Evolutionary conservation across 441 rosid species (phyloP).

Genomic region (Croton laevigatus): DNA sequence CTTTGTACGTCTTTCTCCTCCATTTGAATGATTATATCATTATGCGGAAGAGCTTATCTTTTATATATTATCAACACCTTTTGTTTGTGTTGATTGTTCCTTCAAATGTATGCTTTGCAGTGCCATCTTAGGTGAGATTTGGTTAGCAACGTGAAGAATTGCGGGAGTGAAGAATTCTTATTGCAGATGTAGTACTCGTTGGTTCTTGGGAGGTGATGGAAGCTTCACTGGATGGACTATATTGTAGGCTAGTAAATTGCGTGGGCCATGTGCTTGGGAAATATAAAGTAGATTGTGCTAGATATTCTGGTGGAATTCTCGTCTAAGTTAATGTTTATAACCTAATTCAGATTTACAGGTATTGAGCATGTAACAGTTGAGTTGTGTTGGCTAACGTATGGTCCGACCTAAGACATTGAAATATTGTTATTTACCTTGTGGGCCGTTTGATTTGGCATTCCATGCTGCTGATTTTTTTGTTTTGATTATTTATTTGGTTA

Average conservation of each 20-base stretch:
- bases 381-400: background rate
- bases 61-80: background rate
- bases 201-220: background rate
- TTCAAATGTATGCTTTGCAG: slow-evolving; percentile 23
- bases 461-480: too few relatives aligned
- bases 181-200: background rate
- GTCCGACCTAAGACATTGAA: background rate
- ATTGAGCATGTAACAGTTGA: background rate
- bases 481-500: too few relatives aligned
- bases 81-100: background rate
- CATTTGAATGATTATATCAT: background rate
- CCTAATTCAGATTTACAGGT: slow-evolving; percentile 1
- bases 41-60: background rate
- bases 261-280: background rate
- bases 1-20: background rate
- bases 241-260: background rate
- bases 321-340: background rate
- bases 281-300: background rate
- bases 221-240: background rate
- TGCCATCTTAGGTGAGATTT: slow-evolving; percentile 35
- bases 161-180: background rate
- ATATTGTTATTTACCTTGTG: background rate
- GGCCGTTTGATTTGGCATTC: background rate
- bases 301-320: background rate
- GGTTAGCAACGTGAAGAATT: background rate